Base-by-base conservation (phyloP, 495 filamentous ascomycete species). In the Pyronema domesticum region DNA sequence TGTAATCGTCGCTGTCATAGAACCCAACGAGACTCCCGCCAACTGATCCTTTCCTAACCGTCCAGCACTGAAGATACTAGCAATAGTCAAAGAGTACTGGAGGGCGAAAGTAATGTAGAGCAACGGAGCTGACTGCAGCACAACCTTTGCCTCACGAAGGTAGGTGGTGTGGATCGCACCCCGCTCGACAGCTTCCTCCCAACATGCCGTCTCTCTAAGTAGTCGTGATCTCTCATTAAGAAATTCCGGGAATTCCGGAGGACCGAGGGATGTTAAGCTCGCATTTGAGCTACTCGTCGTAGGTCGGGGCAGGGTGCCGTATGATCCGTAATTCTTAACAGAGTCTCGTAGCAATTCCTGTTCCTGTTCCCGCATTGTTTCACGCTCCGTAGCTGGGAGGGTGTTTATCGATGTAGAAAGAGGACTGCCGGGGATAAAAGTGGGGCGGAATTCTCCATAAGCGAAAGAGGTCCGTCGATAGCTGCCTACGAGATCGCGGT, bases 121-220 rank as follows among this genome's bases (percentile, higher is more conserved):
- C 0, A 80, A 74, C 3, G 68, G 68, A 0, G 79, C 73, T 58
- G 80, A 82, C 60, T 69, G 71, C 1, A 56, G 52, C 15, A 89
- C 70, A 0, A 84, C 82, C 65, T 82, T 79, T 1, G 80, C 75
- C 70, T 94, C 87, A 55, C 85, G 76, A 60, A 79, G 78, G 83
- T 86, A 93, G 0, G 85, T 86, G 3, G 87, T 94, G 48, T 83
- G 78, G 57, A 93, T 83, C 55, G 74, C 70, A 7, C 85, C 84
- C 3, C 77, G 74, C 0, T 74, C 71, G 9, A 89, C 84, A 1
- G 85, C 84, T 37, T 82, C 80, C 53, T 86, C 81, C 86, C 86
- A 94, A 68, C 83, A 81, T 45, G 74, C 68, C 45, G 13, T 60
- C 53, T 44, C 65, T 54, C 64, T 68, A 15, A 83, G 66, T 13